phyloP scores from a whole-genome alignment of 306 rosid genomes.

The Rosa multiflora region DNA sequence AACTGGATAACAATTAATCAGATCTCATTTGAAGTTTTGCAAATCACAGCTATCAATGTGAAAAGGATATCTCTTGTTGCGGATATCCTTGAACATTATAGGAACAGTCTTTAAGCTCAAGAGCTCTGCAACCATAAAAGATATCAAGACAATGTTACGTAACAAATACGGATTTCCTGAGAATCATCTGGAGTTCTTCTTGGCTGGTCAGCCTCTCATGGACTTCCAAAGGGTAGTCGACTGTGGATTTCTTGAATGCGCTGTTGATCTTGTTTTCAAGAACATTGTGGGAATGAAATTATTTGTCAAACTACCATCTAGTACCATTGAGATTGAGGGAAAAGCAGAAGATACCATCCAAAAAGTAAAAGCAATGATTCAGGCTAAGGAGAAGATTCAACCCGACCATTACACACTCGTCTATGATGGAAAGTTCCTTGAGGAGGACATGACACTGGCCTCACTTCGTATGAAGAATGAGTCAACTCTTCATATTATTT shows the following conservation, averaged over 20 bases:
- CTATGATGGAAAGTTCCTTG: constrained; percentile 22
- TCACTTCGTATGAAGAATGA: constrained; percentile 7
- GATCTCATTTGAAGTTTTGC: constrained; percentile 10
- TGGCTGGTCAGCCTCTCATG: constrained; percentile 2
- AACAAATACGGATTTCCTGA: constrained; percentile 15
- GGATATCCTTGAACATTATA: constrained; percentile 13
- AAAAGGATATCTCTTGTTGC: constrained; percentile 7
- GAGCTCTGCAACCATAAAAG: constrained; percentile 9
- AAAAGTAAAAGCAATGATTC: constrained; percentile 19
- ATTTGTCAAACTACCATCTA: constrained; percentile 22
- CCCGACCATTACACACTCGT: constrained; percentile 16
- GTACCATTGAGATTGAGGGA: constrained; percentile 20
- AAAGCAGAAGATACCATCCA: constrained; percentile 20
- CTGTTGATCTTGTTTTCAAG: constrained; percentile 16
- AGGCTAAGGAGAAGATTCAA: constrained; percentile 1
- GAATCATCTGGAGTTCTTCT: constrained; percentile 13
- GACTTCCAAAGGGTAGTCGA: constrained; percentile 12
- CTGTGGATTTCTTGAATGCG: constrained; percentile 10
- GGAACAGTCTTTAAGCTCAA: constrained; percentile 5
- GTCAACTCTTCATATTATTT: too few relatives aligned
- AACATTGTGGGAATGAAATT: neutral
- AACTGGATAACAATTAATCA: constrained; percentile 11
- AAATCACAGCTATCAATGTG: constrained; percentile 13
- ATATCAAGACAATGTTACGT: constrained; percentile 16
- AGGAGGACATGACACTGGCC: constrained; percentile 25